These are phyloP conservation scores for Skeletonema tropicum DNA, from an alignment of 108 stramenopile species.

Conservation along the genomic window DNA sequence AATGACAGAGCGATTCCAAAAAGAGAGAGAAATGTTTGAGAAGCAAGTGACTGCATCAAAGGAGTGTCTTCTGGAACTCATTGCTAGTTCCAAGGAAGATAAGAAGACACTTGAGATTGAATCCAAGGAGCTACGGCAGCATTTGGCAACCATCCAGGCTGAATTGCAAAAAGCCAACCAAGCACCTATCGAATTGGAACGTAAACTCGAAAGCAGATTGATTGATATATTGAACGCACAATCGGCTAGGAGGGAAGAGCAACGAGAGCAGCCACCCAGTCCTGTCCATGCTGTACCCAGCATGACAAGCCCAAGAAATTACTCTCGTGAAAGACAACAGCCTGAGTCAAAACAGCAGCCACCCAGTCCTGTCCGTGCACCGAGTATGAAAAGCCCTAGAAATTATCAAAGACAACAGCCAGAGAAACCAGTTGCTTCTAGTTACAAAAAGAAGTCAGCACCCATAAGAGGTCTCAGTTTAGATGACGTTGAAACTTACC, in stretches of 20 bases:
- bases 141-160: conserved; percentile 11
- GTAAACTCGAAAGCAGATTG: not conserved
- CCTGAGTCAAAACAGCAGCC: not conserved
- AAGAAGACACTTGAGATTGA: conserved; percentile 41
- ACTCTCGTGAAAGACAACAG: not conserved
- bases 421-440: conserved; percentile 4
- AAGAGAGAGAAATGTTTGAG: conserved; percentile 32
- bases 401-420: not conserved
- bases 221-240: not conserved
- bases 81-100: conserved; percentile 42
- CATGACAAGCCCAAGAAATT: not conserved
- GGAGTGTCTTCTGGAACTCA: conserved; percentile 40
- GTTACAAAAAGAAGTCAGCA: conserved; percentile 1
- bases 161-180: conserved; percentile 15
- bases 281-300: not conserved
- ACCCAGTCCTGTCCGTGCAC: no score
- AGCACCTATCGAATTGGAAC: not conserved
- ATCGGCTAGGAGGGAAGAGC: not conserved
- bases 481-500: not conserved
- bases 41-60: conserved; percentile 36
- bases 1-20: conserved; percentile 18
- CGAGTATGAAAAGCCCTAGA: not conserved
- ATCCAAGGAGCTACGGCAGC: conserved; percentile 31
- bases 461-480: not conserved
- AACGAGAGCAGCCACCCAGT: not conserved